These are phyloP conservation scores for Mallotus nudiflorus DNA, from an alignment of 345 rosid species.

Conservation along the genomic window DNA sequence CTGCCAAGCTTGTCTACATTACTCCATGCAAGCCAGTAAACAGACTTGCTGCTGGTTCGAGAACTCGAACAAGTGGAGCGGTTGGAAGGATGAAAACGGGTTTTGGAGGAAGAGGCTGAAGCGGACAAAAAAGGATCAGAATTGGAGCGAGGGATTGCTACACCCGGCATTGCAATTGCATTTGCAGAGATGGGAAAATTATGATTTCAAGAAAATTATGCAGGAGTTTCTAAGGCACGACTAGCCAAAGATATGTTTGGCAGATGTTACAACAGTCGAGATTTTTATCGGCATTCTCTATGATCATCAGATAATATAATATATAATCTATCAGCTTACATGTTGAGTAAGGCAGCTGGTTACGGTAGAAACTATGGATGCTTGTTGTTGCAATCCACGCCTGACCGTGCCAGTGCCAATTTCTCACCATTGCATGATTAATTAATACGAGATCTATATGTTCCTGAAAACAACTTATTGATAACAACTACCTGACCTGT, in stretches of 20 bases:
- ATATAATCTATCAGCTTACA: too few relatives aligned
- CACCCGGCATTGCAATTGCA: conserved; percentile 28
- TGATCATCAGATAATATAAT: too few relatives aligned
- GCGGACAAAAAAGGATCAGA: conserved; percentile 20
- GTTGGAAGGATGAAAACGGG: conserved; percentile 13
- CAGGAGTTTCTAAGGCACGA: background rate
- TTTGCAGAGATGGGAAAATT: conserved; percentile 4
- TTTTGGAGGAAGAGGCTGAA: background rate
- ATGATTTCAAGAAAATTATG: background rate
- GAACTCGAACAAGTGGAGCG: conserved; percentile 16
- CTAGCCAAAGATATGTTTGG: background rate
- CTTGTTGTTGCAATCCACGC: too few relatives aligned
- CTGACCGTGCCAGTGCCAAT: too few relatives aligned
- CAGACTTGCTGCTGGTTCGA: conserved; percentile 9
- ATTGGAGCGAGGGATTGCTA: conserved; percentile 31
- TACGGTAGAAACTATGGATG: too few relatives aligned
- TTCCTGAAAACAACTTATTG: too few relatives aligned
- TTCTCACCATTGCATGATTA: too few relatives aligned
- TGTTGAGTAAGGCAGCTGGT: too few relatives aligned
- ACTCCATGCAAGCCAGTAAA: conserved; percentile 37
- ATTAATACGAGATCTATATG: too few relatives aligned
- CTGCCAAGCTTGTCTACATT: conserved; percentile 27
- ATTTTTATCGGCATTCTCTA: background rate
- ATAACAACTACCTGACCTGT: too few relatives aligned
- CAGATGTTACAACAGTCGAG: background rate